Percentiles rank a stretch among this genome's conserved stretches.
phyloP scores from a whole-genome alignment of 305 asterid species.

The Fraxinus albicans region DNA sequence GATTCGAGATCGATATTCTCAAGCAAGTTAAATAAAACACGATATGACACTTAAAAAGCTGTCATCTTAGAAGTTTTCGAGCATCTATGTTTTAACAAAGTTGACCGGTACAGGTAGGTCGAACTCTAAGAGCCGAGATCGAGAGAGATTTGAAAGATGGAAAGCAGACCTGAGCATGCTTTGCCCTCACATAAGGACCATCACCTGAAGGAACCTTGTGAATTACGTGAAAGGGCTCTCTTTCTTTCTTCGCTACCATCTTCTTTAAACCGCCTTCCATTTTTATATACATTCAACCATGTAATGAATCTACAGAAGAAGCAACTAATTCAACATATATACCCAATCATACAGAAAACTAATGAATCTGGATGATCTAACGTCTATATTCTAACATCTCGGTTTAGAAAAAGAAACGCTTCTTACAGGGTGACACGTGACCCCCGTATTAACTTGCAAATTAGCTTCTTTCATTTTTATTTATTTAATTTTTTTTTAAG shows the following conservation, averaged over 20 bases:
- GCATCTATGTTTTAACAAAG: background rate
- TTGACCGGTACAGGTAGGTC: background rate
- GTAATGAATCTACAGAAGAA: background rate
- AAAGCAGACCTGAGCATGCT: constrained; percentile 62
- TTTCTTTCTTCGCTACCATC: constrained; percentile 27
- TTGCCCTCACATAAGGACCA: constrained; percentile 85
- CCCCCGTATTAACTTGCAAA: background rate
- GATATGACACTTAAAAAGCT: background rate
- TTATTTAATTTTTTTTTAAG: too few relatives aligned
- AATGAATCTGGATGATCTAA: background rate
- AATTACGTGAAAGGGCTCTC: constrained; percentile 46
- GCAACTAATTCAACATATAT: background rate
- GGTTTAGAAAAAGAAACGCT: background rate
- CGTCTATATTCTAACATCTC: background rate
- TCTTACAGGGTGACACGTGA: background rate
- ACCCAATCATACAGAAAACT: background rate
- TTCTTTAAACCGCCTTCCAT: constrained; percentile 15
- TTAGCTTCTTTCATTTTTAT: too few relatives aligned
- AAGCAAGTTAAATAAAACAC: background rate
- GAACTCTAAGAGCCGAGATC: background rate
- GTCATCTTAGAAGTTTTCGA: background rate
- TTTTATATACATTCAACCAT: background rate
- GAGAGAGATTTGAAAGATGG: background rate
- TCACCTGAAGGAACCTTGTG: constrained; percentile 87
- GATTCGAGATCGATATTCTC: background rate